Percentiles rank a stretch among this genome's conserved stretches.
Conservation (phyloP, 257 asterid species). For the Solanum dulcamara region DNA sequence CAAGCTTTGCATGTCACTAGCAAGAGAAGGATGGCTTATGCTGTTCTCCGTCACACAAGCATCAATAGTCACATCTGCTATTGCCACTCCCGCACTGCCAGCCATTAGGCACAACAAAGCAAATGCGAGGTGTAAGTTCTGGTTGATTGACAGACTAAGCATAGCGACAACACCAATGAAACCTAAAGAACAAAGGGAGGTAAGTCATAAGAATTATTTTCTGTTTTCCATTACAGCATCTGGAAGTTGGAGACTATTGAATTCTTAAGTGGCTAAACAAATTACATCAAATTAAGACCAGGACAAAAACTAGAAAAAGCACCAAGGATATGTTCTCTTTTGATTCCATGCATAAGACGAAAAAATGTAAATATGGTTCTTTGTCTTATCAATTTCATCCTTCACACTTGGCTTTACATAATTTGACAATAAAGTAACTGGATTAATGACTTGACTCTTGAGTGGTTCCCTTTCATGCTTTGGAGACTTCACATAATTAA, state of each 20-base stretch:
- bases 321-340: not conserved
- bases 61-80: slow-evolving; percentile 60
- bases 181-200: slow-evolving; percentile 27
- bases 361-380: not conserved
- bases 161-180: slow-evolving; percentile 33
- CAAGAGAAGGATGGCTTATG: slow-evolving; percentile 38
- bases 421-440: not conserved
- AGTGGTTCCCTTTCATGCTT: not conserved
- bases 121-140: slow-evolving; percentile 12
- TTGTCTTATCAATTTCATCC: not conserved
- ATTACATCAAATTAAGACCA: not conserved
- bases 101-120: slow-evolving; percentile 44
- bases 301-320: not conserved
- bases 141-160: slow-evolving; percentile 38
- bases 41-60: slow-evolving; percentile 65
- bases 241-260: not conserved
- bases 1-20: slow-evolving; percentile 67
- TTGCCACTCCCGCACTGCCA: slow-evolving; percentile 38
- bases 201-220: not conserved
- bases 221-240: not conserved
- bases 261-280: not conserved
- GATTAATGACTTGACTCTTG: not conserved
- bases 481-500: not conserved
- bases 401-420: not conserved
- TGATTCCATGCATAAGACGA: not conserved